Evolutionary conservation across 768 basidiomycete species (phyloP).

Genomic region (Agrocybe pediades): DNA sequence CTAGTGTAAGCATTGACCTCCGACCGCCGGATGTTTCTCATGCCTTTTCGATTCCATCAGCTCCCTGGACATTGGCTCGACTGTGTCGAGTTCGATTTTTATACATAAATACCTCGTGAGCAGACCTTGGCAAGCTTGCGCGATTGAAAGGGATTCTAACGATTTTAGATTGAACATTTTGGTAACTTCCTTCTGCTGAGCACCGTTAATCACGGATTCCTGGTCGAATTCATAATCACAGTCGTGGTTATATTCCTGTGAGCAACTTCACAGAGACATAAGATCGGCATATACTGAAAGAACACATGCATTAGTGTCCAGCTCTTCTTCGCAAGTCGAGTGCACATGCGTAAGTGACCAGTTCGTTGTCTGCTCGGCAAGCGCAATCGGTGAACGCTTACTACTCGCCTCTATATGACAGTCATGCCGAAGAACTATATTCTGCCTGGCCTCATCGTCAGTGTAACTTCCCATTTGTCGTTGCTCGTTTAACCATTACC

Average conservation of each 20-base stretch:
- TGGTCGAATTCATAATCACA: slow-evolving; percentile 2
- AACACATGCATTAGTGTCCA: neutral
- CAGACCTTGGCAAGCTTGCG: neutral
- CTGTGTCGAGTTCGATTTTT: neutral
- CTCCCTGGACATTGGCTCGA: neutral
- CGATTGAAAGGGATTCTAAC: no score
- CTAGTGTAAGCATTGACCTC: neutral
- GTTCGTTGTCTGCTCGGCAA: neutral
- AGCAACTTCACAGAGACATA: neutral
- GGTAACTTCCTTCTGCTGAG: neutral
- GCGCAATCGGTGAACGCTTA: no score
- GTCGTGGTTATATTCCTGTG: neutral
- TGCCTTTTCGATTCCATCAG: neutral
- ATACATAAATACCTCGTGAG: neutral
- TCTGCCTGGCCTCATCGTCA: neutral
- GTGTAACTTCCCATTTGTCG: neutral
- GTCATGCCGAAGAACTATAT: neutral
- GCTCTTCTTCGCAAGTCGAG: slow-evolving; percentile 6
- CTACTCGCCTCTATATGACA: neutral
- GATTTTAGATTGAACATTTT: neutral
- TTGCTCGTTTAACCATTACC: neutral
- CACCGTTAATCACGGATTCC: neutral
- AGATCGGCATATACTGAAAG: neutral
- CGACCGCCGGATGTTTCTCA: neutral
- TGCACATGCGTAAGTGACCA: neutral